These are phyloP conservation scores for Neurospora sp. DNA, from an alignment of 495 filamentous ascomycete species.

Conservation along the genomic window DNA sequence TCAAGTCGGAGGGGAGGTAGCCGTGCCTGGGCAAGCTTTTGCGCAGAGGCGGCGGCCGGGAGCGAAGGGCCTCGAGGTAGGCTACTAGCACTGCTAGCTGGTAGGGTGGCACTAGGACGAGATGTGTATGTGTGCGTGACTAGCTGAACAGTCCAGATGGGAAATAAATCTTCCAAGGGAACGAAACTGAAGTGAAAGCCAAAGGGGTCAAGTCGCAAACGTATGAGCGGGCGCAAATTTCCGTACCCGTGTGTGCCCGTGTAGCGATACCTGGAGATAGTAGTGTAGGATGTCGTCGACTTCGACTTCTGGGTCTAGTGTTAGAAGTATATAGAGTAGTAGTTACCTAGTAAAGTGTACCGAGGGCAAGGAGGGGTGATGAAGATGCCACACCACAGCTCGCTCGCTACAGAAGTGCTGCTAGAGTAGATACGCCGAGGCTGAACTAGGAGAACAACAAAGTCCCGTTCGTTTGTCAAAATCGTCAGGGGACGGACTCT, in stretches of 20 bases:
- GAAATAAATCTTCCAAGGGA: neutral
- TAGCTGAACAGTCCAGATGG: neutral
- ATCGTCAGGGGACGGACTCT: neutral
- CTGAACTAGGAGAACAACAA: neutral
- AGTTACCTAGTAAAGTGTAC: neutral
- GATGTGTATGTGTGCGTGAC: neutral
- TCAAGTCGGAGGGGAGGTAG: neutral
- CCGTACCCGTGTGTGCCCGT: neutral
- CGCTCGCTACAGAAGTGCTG: neutral
- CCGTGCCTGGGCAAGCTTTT: neutral
- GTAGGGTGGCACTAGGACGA: neutral
- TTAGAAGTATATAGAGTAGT: neutral
- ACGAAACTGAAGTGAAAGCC: neutral
- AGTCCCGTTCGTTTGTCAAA: neutral
- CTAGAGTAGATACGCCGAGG: neutral
- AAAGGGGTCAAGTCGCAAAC: neutral
- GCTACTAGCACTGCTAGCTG: neutral
- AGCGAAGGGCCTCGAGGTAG: neutral
- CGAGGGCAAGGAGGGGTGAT: neutral
- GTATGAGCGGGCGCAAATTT: neutral
- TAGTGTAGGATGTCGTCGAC: neutral
- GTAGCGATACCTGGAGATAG: neutral
- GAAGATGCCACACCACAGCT: neutral
- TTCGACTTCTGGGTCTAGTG: neutral
- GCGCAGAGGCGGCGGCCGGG: neutral